Evolutionary conservation across 257 asterid genomes (phyloP).

Genomic region (Solanum arcanum): DNA sequence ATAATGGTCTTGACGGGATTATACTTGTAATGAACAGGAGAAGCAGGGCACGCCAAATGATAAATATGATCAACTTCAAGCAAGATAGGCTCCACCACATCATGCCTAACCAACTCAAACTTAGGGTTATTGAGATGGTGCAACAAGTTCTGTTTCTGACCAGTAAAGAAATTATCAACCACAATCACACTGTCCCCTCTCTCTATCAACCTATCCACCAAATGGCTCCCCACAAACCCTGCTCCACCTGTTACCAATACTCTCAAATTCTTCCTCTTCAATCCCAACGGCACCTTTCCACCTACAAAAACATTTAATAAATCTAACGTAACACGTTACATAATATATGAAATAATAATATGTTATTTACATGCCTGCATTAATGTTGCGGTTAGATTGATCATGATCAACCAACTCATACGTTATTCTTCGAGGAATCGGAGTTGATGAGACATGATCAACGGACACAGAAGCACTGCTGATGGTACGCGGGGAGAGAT

Average conservation of each 20-base stretch:
- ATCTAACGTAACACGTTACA: background rate
- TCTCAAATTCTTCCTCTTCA: conserved; percentile 53
- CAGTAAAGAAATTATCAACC: conserved; percentile 75
- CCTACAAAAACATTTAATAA: conserved; percentile 23
- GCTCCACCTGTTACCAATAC: conserved; percentile 88
- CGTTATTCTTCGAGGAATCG: background rate
- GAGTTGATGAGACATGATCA: background rate
- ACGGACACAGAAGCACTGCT: background rate
- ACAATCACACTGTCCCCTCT: conserved; percentile 84
- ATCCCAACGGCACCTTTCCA: conserved; percentile 55
- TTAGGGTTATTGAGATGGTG: conserved; percentile 56
- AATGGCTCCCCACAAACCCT: conserved; percentile 90
- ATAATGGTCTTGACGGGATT: conserved; percentile 93
- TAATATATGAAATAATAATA: too few relatives aligned
- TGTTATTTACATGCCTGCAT: background rate
- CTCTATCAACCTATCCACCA: conserved; percentile 67
- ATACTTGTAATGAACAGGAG: conserved; percentile 86
- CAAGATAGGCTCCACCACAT: conserved; percentile 81
- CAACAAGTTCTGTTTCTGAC: conserved; percentile 55
- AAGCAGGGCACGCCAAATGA: conserved; percentile 96
- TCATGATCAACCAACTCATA: background rate
- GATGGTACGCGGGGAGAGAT: background rate
- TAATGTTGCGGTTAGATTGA: background rate
- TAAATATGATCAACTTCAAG: conserved; percentile 84
- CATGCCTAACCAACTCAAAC: conserved; percentile 79